Evolutionary conservation across 139 green algal genomes (phyloP).

Genomic region (Desmodesmus armatus): DNA sequence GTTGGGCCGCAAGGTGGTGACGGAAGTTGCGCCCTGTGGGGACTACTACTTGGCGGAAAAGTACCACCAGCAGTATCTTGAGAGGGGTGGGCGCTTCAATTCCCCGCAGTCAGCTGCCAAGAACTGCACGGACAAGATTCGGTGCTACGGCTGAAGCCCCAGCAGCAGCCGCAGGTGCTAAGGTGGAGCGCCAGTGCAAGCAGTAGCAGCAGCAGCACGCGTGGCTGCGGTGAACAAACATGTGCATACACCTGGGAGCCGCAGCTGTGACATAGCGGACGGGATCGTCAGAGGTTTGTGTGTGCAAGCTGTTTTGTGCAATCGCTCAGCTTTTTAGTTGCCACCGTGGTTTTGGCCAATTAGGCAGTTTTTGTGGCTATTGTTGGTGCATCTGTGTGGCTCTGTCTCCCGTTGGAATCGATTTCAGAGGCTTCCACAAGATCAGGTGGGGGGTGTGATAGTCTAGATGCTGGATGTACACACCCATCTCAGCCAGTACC

Average conservation of each 20-base stretch:
- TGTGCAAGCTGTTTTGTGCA: not conserved
- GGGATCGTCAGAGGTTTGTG: not conserved
- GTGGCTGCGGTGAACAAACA: not conserved
- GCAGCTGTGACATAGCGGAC: not conserved
- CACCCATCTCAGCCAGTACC: too few relatives aligned
- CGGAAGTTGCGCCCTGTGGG: slow-evolving; percentile 61
- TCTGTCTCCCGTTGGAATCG: too few relatives aligned
- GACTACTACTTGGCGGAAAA: slow-evolving; percentile 57
- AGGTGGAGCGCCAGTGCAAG: not conserved
- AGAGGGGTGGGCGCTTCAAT: slow-evolving; percentile 76
- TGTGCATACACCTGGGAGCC: not conserved
- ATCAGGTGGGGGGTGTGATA: too few relatives aligned
- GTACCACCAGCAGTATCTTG: slow-evolving; percentile 73
- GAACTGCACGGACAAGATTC: slow-evolving; percentile 77
- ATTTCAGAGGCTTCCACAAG: too few relatives aligned
- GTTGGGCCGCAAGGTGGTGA: slow-evolving; percentile 70
- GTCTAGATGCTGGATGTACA: too few relatives aligned
- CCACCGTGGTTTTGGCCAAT: too few relatives aligned
- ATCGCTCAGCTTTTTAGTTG: not conserved
- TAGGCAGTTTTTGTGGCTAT: too few relatives aligned
- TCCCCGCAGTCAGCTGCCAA: slow-evolving; percentile 77
- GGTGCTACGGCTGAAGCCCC: slow-evolving; percentile 82
- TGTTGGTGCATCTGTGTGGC: too few relatives aligned
- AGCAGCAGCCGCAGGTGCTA: not conserved
- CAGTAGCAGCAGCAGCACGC: not conserved